Conservation (phyloP, 768 basidiomycete genomes). For the Tulasnella sp. region DNA sequence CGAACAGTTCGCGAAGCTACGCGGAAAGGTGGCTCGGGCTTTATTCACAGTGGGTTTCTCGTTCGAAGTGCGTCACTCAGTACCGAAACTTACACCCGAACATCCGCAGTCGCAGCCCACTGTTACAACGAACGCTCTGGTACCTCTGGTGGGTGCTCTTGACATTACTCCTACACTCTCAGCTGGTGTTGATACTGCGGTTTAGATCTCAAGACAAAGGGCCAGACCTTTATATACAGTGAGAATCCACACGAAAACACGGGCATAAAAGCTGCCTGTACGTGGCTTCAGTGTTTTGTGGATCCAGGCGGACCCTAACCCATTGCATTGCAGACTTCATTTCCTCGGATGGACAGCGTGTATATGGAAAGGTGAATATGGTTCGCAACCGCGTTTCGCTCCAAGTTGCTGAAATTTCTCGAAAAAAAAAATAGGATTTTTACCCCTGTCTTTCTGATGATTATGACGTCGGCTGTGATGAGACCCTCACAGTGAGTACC, state of each 20-base stretch:
- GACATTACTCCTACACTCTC: not conserved
- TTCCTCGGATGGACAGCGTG: not conserved
- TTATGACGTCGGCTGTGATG: not conserved
- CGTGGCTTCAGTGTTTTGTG: not conserved
- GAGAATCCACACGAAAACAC: not conserved
- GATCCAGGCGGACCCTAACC: not conserved
- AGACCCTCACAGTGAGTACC: not conserved
- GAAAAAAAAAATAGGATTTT: not conserved
- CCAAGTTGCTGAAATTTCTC: not conserved
- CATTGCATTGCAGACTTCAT: not conserved
- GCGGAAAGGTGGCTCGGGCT: not conserved
- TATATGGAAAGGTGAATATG: not conserved
- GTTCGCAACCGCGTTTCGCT: not conserved
- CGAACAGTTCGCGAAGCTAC: not conserved
- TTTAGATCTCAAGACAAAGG: not conserved
- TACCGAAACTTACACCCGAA: not conserved
- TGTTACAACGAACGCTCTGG: not conserved
- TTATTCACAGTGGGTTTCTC: not conserved
- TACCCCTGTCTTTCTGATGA: not conserved
- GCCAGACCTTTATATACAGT: not conserved
- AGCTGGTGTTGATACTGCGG: not conserved
- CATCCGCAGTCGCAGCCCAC: not conserved
- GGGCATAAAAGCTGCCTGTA: not conserved
- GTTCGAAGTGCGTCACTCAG: not conserved
- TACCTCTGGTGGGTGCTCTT: not conserved